phyloP scores from a whole-genome alignment of 2,329 filamentous ascomycete species.

The Hymenoscyphus occultus region DNA sequence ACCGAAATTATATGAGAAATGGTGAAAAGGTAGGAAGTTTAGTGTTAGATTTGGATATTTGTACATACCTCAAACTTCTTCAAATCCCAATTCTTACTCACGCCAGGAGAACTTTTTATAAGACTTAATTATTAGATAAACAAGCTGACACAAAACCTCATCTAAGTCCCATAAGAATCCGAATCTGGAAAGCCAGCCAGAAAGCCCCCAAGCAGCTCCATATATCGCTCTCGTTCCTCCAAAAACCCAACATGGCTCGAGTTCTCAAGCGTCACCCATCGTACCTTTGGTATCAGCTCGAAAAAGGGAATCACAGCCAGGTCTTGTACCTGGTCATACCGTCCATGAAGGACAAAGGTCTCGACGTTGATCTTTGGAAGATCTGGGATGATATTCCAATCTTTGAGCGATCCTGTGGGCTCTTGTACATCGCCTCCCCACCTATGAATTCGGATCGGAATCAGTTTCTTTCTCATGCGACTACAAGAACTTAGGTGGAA shows the following conservation, averaged over 20 bases:
- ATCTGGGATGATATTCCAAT: constrained; percentile 38
- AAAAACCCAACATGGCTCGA: neutral
- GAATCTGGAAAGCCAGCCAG: neutral
- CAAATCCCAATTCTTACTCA: no score
- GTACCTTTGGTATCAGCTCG: constrained; percentile 38
- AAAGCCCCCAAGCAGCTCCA: neutral
- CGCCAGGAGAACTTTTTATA: no score
- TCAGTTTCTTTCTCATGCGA: no score
- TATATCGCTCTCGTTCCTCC: neutral
- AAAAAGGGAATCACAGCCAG: constrained; percentile 39
- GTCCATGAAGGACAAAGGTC: constrained; percentile 43
- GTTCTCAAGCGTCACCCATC: constrained; percentile 38
- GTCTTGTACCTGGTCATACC: constrained; percentile 38
- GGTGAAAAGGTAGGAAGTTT: no score
- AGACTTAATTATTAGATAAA: no score
- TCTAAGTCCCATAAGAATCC: no score
- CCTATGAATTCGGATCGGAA: constrained; percentile 20
- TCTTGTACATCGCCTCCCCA: constrained; percentile 41
- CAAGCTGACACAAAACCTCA: no score
- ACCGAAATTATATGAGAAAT: no score
- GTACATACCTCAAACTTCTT: no score
- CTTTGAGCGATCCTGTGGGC: constrained; percentile 41
- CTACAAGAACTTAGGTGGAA: neutral
- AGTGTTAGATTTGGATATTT: no score
- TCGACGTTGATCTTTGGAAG: constrained; percentile 40